A percentile compares a stretch with the other conserved stretches of the same genome.
Conservation (phyloP, 768 basidiomycete species). For the Floccularia luteovirens region DNA sequence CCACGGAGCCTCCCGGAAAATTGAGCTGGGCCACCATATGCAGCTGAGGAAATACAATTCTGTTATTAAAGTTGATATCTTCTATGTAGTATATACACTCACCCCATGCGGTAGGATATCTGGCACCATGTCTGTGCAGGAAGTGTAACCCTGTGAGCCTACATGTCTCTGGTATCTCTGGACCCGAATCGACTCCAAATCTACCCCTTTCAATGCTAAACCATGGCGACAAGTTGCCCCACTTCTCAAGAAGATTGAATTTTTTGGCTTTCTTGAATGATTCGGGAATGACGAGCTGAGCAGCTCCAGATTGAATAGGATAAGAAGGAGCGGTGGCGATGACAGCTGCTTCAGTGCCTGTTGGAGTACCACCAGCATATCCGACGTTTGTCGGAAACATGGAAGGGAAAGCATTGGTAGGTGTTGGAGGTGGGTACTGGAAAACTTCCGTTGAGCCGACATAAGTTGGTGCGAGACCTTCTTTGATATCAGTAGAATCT, state of each 20-base stretch:
- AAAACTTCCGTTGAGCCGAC: conserved; percentile 68
- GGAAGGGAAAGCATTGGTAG: conserved; percentile 66
- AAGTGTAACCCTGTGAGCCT: conserved; percentile 68
- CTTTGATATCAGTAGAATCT: conserved; percentile 11
- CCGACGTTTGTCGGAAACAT: conserved; percentile 75
- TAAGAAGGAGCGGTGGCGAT: conserved; percentile 73
- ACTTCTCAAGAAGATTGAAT: conserved; percentile 67
- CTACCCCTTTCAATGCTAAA: conserved; percentile 58
- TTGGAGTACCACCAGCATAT: conserved; percentile 71
- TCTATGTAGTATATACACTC: conserved; percentile 15
- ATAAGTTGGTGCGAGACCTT: conserved; percentile 50
- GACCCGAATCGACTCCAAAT: conserved; percentile 69
- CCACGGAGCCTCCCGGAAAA: conserved; percentile 50
- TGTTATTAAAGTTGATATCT: conserved; percentile 3
- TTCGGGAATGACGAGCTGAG: conserved; percentile 52
- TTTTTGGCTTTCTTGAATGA: conserved; percentile 20
- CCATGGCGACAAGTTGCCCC: conserved; percentile 88
- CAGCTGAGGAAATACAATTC: conserved; percentile 25
- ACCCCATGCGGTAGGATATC: conserved; percentile 63
- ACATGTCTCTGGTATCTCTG: conserved; percentile 65
- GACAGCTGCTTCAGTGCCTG: conserved; percentile 69
- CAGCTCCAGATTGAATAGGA: conserved; percentile 66
- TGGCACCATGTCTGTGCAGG: conserved; percentile 77
- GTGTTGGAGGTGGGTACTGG: conserved; percentile 62
- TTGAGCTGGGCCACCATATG: conserved; percentile 55